A percentile compares a stretch with the other conserved stretches of the same genome.
Conservation (phyloP, 1,284 basidiomycete species). For the Sphagnurus paluster region DNA sequence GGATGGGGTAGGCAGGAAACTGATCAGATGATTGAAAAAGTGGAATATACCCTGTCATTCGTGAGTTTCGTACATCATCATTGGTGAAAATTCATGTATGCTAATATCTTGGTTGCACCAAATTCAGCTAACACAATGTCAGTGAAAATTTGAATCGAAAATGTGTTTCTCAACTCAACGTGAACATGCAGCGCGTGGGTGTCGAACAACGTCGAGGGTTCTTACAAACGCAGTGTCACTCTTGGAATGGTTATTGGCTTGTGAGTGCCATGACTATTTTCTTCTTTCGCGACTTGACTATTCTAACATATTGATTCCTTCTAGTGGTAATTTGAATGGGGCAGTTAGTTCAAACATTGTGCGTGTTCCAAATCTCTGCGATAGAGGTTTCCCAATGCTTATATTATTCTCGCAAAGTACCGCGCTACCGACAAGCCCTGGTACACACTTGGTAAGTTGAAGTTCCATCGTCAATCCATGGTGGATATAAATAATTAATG, state of each 20-base stretch:
- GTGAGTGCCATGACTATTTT: slow-evolving; percentile 34
- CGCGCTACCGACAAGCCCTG: slow-evolving; percentile 65
- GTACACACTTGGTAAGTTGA: slow-evolving; percentile 61
- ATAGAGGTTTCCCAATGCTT: background rate
- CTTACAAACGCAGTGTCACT: slow-evolving; percentile 74
- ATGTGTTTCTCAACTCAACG: slow-evolving; percentile 2
- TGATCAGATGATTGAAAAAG: slow-evolving; percentile 29
- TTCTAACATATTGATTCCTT: background rate
- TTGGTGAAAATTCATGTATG: background rate
- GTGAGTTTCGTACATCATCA: slow-evolving; percentile 37
- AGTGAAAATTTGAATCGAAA: slow-evolving; percentile 22
- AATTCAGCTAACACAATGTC: slow-evolving; percentile 62
- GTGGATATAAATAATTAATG: background rate
- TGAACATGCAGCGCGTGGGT: slow-evolving; percentile 55
- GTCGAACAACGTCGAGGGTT: slow-evolving; percentile 72
- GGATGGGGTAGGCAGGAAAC: background rate
- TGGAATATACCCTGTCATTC: slow-evolving; percentile 72
- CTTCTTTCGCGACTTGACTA: background rate
- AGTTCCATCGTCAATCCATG: background rate
- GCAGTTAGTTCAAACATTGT: slow-evolving; percentile 72
- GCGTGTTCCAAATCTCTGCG: slow-evolving; percentile 25
- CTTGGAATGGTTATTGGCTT: slow-evolving; percentile 70
- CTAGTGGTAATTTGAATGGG: slow-evolving; percentile 67
- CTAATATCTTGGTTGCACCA: background rate
- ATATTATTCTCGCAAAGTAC: slow-evolving; percentile 40